These are phyloP conservation scores for Tritrichomonas musculus DNA, from an alignment of 208 protist genomes.

Conservation along the genomic window DNA sequence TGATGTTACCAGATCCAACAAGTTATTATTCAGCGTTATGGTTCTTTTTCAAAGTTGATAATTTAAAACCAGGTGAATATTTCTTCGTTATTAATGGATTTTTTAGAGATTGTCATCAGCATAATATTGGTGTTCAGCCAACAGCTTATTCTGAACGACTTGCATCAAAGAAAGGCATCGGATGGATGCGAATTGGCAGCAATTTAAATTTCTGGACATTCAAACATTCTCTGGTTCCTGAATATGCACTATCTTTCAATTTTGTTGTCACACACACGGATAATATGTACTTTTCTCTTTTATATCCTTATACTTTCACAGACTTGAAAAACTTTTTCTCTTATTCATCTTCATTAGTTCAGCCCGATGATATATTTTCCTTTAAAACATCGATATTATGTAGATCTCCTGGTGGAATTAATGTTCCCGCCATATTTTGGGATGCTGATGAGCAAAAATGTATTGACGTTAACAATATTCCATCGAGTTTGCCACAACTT, in stretches of 20 bases:
- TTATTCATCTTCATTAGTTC: no score
- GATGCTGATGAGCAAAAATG: background rate
- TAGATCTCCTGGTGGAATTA: background rate
- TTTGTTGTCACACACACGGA: background rate
- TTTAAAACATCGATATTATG: no score
- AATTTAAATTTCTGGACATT: background rate
- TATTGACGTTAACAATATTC: conserved; percentile 8
- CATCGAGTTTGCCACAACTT: no score
- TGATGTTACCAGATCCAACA: background rate
- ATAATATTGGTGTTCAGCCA: background rate
- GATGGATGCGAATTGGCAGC: background rate
- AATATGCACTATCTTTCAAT: background rate
- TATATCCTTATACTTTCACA: conserved; percentile 24
- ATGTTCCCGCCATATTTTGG: background rate
- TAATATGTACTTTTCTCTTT: background rate
- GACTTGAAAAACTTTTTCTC: background rate
- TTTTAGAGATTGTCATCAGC: background rate
- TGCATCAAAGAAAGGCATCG: background rate
- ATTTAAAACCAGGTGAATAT: background rate
- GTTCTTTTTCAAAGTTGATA: background rate
- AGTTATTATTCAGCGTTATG: background rate
- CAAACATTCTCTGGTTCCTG: background rate
- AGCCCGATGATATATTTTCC: no score
- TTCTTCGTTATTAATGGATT: background rate
- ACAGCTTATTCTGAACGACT: background rate